Base-by-base conservation (phyloP, 2,329 filamentous ascomycete species). In the Huntiella abstrusa region DNA sequence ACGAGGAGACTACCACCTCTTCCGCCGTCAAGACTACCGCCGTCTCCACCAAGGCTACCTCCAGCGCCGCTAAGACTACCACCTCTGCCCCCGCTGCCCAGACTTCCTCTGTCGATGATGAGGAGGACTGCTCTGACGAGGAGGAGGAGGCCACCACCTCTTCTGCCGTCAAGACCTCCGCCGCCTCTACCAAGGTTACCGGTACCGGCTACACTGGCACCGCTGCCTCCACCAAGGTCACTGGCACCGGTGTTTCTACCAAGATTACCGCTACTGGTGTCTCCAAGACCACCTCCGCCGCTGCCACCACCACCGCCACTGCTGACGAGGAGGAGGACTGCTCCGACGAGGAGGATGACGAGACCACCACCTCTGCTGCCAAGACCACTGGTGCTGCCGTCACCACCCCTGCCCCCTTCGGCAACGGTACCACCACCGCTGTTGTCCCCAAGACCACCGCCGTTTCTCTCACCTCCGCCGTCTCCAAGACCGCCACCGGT, bases 361-460 rank as follows among this genome's bases (percentile, higher is more conserved):
- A 19, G 13, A n/a, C 12, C 6, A 39, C n/a, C 4, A 36, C 8
- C 10, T 13, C 7, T 8, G 35, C 28, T 6, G 10, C 19, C 33
- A 19, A 16, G 6, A 33, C 10, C 16, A 28, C 22, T 2, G 2
- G 22, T 3, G 22, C 10, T 28, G 22, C 22, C 8, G 17, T 8
- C 6, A 40, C 35, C 22, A 22, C 43, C 19, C 33, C 42, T 33
- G 45, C 42, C 11, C 38, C 45, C 33, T 42, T 19, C 17, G 33
- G 35, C n/a, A 44, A 44, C 33, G 16, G 43, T 8, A 46, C 47
- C 38, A 33, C 37, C 28, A 45, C 42, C 12, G 33, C 42, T 17
- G 42, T 39, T 13, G 34, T 49, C 11, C 32, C 41, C 19, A 39
- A 38, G 42, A 41, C 36, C n/a, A 49, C 17, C 37, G 15, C 42